These are phyloP conservation scores for Vitis hybrid DNA, from an alignment of 177 flowering plant genomes.

Conservation along the genomic window DNA sequence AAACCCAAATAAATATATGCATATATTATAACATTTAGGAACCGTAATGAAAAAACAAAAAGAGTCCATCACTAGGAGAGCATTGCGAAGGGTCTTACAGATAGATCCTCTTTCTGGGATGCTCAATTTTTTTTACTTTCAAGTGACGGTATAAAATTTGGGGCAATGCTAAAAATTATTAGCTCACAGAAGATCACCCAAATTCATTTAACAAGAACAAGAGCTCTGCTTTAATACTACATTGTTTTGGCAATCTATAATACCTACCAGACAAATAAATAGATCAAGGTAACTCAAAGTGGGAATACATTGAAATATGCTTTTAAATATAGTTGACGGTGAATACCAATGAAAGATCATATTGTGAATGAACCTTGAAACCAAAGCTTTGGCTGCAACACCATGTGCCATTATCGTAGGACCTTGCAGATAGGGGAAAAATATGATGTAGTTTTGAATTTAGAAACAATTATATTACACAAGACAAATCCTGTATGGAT, in stretches of 20 bases:
- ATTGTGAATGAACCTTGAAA: background rate
- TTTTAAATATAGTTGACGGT: background rate
- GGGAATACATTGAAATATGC: background rate
- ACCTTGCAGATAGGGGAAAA: background rate
- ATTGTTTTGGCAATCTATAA: background rate
- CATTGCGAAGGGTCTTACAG: too few species aligned
- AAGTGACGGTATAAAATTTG: too few species aligned
- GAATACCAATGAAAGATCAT: background rate
- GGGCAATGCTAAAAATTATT: too few species aligned
- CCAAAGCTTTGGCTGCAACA: background rate
- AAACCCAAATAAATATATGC: too few species aligned
- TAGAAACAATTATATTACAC: constrained; percentile 24
- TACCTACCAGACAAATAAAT: background rate
- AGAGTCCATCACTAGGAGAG: too few species aligned
- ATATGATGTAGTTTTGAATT: background rate
- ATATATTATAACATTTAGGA: too few species aligned
- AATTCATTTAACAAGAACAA: too few species aligned
- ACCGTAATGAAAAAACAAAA: too few species aligned
- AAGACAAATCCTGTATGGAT: constrained; percentile 15
- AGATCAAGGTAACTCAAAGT: background rate
- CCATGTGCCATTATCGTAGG: background rate
- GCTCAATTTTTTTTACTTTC: too few species aligned
- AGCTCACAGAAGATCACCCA: too few species aligned
- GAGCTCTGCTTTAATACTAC: too few species aligned
- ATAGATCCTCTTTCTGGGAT: too few species aligned